These are phyloP conservation scores for Psilocybe cubensis DNA, from an alignment of 768 basidiomycete genomes.

Conservation along the genomic window DNA sequence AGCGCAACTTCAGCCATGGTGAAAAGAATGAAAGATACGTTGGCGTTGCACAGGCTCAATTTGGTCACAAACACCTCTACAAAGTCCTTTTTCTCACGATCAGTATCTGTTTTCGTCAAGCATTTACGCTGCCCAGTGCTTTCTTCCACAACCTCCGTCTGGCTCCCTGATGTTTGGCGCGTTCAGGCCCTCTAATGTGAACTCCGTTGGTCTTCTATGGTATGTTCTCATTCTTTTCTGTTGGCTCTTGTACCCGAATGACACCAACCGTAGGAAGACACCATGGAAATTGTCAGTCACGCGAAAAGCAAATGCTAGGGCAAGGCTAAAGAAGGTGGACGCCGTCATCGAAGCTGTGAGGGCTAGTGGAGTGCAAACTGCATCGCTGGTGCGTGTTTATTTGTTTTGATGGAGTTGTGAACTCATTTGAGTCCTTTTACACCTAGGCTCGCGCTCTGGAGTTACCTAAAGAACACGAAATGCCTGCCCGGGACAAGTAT, in stretches of 20 bases:
- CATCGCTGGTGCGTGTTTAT: slow-evolving; percentile 64
- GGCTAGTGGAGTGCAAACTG: slow-evolving; percentile 79
- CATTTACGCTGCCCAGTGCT: not conserved
- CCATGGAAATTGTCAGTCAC: slow-evolving; percentile 93
- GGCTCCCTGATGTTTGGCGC: slow-evolving; percentile 78
- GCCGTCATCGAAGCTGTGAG: slow-evolving; percentile 88
- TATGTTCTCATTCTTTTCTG: slow-evolving; percentile 33
- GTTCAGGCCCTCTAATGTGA: slow-evolving; percentile 73
- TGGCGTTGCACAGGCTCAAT: not conserved
- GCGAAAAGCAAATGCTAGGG: slow-evolving; percentile 89
- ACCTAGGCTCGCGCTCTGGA: slow-evolving; percentile 70
- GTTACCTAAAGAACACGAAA: slow-evolving; percentile 92
- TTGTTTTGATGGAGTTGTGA: not conserved
- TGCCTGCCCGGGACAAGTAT: slow-evolving; percentile 94
- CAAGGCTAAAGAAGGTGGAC: slow-evolving; percentile 92
- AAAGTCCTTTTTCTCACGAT: slow-evolving; percentile 33
- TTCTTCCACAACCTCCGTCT: slow-evolving; percentile 5
- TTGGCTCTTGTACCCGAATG: not conserved
- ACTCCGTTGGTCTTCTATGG: slow-evolving; percentile 85
- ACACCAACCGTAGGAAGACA: slow-evolving; percentile 69
- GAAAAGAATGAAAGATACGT: slow-evolving; percentile 8
- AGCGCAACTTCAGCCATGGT: slow-evolving; percentile 50
- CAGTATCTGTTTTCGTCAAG: slow-evolving; percentile 15
- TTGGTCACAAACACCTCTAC: not conserved
- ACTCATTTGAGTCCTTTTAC: slow-evolving; percentile 1